A percentile compares a stretch with the other conserved stretches of the same genome.
Evolutionary conservation across 768 basidiomycete species (phyloP).

Genomic region (Termitomyces sp.): DNA sequence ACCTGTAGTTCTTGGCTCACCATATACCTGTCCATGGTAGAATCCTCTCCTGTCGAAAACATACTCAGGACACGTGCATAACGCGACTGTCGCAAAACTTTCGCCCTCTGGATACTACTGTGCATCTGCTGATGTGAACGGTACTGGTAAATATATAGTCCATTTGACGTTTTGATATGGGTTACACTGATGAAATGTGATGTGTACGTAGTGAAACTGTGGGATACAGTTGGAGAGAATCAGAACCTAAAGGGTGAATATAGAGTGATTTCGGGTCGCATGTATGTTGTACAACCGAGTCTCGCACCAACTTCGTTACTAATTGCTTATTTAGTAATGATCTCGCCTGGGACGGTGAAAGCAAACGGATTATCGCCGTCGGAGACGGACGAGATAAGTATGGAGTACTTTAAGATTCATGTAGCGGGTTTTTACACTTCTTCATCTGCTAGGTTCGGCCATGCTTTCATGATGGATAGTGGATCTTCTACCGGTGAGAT

Average conservation of each 20-base stretch:
- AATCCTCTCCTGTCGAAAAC: slow-evolving; percentile 59
- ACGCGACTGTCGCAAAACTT: slow-evolving; percentile 84
- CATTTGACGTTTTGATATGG: background rate
- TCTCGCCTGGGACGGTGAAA: slow-evolving; percentile 94
- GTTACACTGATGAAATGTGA: background rate
- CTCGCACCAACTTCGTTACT: background rate
- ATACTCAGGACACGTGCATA: slow-evolving; percentile 80
- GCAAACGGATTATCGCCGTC: slow-evolving; percentile 91
- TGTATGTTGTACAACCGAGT: slow-evolving; percentile 42
- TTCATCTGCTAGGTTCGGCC: slow-evolving; percentile 60
- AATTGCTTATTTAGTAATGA: slow-evolving; percentile 61
- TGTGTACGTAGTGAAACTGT: slow-evolving; percentile 64
- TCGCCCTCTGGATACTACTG: slow-evolving; percentile 95
- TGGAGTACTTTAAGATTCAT: slow-evolving; percentile 9
- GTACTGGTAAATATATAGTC: slow-evolving; percentile 55
- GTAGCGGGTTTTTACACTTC: background rate
- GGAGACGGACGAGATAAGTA: slow-evolving; percentile 92
- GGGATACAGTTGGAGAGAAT: slow-evolving; percentile 89
- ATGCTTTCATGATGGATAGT: slow-evolving; percentile 79
- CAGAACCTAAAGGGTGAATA: slow-evolving; percentile 81
- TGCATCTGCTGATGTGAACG: slow-evolving; percentile 82
- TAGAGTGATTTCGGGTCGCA: slow-evolving; percentile 64
- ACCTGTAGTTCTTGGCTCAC: background rate
- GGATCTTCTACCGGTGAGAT: slow-evolving; percentile 89
- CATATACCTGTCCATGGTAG: slow-evolving; percentile 33